Conservation (phyloP, 2,329 filamentous ascomycete species). For the Pestalotiopsis sp. region DNA sequence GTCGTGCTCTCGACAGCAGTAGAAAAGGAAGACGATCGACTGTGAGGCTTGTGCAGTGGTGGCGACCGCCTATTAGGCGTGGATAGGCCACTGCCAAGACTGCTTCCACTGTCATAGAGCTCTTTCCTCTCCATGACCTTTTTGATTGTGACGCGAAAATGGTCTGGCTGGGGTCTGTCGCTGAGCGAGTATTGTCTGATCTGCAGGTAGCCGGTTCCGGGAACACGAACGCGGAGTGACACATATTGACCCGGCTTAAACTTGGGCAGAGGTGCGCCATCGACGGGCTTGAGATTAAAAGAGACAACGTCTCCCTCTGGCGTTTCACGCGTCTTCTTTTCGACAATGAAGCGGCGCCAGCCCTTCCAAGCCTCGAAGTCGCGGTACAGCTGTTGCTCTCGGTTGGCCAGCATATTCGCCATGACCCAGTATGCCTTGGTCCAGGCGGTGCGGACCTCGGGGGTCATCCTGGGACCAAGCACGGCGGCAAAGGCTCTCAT, state of each 20-base stretch:
- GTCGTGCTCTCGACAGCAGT: slow-evolving; percentile 32
- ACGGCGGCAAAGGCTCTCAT: slow-evolving; percentile 68
- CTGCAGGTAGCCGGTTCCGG: slow-evolving; percentile 61
- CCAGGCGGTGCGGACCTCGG: slow-evolving; percentile 69
- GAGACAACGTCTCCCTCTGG: slow-evolving; percentile 64
- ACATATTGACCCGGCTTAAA: slow-evolving; percentile 76
- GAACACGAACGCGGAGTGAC: slow-evolving; percentile 62
- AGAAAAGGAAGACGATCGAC: slow-evolving; percentile 13
- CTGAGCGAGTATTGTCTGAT: slow-evolving; percentile 74
- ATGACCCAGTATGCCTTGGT: slow-evolving; percentile 72
- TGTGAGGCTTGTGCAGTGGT: slow-evolving; percentile 3
- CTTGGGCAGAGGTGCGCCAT: slow-evolving; percentile 59
- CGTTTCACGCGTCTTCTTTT: slow-evolving; percentile 65
- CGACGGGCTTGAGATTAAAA: slow-evolving; percentile 68
- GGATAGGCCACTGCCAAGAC: slow-evolving; percentile 16
- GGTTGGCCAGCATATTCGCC: slow-evolving; percentile 70
- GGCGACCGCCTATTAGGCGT: neutral
- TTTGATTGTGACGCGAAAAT: slow-evolving; percentile 75
- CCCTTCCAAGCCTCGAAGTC: slow-evolving; percentile 64
- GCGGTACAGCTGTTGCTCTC: slow-evolving; percentile 66
- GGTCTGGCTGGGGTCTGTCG: slow-evolving; percentile 61
- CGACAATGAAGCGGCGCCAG: slow-evolving; percentile 70
- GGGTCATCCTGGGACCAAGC: slow-evolving; percentile 67
- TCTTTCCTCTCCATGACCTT: slow-evolving; percentile 57
- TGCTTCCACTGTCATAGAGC: slow-evolving; percentile 16